Evolutionary conservation across 2,329 filamentous ascomycete genomes (phyloP).

Genomic region (Cryphonectria nitschkei): DNA sequence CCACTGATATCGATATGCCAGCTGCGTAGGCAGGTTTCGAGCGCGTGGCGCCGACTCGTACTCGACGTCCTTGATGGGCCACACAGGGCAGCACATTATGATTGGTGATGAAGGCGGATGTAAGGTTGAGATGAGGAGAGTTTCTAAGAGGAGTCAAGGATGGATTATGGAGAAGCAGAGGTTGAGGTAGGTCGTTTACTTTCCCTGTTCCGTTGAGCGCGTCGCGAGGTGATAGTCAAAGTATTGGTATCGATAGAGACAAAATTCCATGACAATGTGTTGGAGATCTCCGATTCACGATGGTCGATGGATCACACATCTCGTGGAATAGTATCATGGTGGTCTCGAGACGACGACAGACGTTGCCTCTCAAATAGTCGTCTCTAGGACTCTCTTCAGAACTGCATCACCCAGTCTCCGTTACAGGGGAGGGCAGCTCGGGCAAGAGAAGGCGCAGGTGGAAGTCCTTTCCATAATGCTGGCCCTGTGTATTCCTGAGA

Average conservation of each 20-base stretch:
- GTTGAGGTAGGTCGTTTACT: background rate
- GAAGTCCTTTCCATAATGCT: background rate
- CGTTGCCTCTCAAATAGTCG: background rate
- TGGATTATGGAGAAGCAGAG: background rate
- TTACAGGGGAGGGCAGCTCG: background rate
- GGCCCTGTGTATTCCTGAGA: background rate
- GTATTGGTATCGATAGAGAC: background rate
- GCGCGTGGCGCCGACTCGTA: slow-evolving; percentile 47
- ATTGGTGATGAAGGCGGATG: background rate
- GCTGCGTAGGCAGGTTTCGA: slow-evolving; percentile 29
- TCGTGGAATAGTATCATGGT: background rate
- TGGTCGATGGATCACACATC: background rate
- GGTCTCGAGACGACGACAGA: background rate
- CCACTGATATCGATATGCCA: slow-evolving; percentile 47
- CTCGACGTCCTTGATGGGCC: slow-evolving; percentile 51
- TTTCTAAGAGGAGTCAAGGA: too few species aligned
- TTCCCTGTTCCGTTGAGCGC: background rate
- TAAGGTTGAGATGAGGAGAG: background rate
- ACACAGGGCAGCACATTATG: slow-evolving; percentile 59
- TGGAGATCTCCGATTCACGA: background rate
- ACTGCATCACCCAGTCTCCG: background rate
- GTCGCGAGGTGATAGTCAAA: background rate
- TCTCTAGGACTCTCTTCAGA: background rate
- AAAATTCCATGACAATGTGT: background rate
- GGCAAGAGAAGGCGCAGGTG: background rate